phyloP scores from a whole-genome alignment of 2,329 filamentous ascomycete species.

The Penicillium aurantiogriseum region DNA sequence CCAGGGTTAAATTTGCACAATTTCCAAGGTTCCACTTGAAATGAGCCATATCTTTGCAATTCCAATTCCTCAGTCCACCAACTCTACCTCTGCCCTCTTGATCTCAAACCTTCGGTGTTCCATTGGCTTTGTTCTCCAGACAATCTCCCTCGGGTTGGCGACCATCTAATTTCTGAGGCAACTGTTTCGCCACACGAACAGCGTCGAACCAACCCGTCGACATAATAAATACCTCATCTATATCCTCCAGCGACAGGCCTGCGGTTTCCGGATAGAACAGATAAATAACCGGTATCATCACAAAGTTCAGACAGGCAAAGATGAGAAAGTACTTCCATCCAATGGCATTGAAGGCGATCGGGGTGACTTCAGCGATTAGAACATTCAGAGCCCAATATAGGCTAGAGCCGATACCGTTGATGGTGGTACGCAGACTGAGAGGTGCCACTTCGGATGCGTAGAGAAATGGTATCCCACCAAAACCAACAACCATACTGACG shows the following conservation, averaged over 20 bases:
- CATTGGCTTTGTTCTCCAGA: background rate
- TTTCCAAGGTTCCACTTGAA: too few species aligned
- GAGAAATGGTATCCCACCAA: slow-evolving; percentile 59
- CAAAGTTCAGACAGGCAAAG: slow-evolving; percentile 43
- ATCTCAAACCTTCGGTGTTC: background rate
- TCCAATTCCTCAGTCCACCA: too few species aligned
- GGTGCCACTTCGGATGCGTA: slow-evolving; percentile 34
- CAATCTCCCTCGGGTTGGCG: background rate
- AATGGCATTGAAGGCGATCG: slow-evolving; percentile 44
- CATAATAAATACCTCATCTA: background rate
- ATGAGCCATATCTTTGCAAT: too few species aligned
- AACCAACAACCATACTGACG: slow-evolving; percentile 60
- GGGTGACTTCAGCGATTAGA: slow-evolving; percentile 39
- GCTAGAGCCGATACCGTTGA: slow-evolving; percentile 56
- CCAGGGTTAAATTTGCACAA: too few species aligned
- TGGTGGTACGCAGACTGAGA: slow-evolving; percentile 43
- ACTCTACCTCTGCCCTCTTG: too few species aligned
- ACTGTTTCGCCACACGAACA: background rate
- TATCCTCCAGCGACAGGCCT: too few species aligned
- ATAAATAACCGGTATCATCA: slow-evolving; percentile 35
- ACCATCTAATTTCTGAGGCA: background rate
- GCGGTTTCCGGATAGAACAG: slow-evolving; percentile 22
- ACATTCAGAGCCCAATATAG: slow-evolving; percentile 41
- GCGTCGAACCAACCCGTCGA: background rate
- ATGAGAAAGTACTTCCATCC: slow-evolving; percentile 49